Evolutionary conservation across 129 eudicot genomes (phyloP).

Genomic region (Lactuca saligna): DNA sequence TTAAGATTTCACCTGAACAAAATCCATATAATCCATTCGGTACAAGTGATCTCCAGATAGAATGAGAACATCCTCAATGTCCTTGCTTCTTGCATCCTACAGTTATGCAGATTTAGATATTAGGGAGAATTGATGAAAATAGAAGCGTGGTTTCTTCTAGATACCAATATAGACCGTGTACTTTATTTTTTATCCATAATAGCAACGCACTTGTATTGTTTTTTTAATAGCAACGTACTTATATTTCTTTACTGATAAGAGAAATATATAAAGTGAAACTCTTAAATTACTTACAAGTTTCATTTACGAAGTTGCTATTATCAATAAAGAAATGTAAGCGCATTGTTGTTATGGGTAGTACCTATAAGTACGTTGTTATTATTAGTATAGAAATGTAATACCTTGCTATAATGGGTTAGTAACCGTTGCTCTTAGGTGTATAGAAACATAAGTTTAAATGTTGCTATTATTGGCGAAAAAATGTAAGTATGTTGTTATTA

Average conservation of each 20-base stretch:
- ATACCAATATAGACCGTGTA: neutral
- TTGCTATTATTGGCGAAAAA: neutral
- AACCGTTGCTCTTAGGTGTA: neutral
- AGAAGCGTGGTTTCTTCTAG: neutral
- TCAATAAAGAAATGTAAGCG: no score
- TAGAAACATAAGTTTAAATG: no score
- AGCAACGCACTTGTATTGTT: neutral
- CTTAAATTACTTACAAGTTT: neutral
- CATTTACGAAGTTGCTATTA: neutral
- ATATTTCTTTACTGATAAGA: neutral
- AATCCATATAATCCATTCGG: conserved; percentile 96
- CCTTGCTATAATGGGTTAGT: neutral
- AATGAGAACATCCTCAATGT: conserved; percentile 90
- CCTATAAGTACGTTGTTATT: no score
- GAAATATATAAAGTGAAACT: neutral
- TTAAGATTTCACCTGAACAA: conserved; percentile 58
- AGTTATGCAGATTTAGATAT: neutral
- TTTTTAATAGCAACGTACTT: neutral
- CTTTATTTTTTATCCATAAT: neutral
- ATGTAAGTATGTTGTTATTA: no score
- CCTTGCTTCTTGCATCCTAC: conserved; percentile 94
- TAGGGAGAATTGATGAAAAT: neutral
- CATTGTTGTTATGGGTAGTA: no score
- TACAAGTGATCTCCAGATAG: conserved; percentile 97
- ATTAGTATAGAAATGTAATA: neutral